phyloP scores from a whole-genome alignment of 2,329 filamentous ascomycete genomes.

The Ilyonectria mors-panacis region DNA sequence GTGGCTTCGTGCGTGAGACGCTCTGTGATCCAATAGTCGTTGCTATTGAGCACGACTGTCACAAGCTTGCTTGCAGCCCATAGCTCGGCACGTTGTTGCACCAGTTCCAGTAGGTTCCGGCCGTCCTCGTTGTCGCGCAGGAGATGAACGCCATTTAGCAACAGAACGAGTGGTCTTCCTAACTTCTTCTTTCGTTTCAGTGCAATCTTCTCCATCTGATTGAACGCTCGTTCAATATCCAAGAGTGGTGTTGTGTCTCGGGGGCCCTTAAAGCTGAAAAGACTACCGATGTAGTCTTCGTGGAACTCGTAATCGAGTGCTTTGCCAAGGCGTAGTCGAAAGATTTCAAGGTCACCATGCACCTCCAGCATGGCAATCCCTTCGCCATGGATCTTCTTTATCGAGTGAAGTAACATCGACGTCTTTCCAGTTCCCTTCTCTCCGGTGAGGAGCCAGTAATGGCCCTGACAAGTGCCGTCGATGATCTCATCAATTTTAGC shows the following conservation, averaged over 20 bases:
- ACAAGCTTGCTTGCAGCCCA: slow-evolving; percentile 81
- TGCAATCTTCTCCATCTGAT: slow-evolving; percentile 81
- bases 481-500: slow-evolving; percentile 74
- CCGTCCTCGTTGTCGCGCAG: slow-evolving; percentile 78
- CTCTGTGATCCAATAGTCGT: slow-evolving; percentile 73
- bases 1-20: slow-evolving; percentile 69
- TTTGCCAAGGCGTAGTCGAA: slow-evolving; percentile 79
- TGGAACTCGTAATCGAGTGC: slow-evolving; percentile 79
- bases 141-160: slow-evolving; percentile 78
- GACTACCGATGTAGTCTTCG: slow-evolving; percentile 77
- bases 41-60: slow-evolving; percentile 70
- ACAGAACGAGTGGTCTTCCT: slow-evolving; percentile 72
- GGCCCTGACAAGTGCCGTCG: slow-evolving; percentile 68
- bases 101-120: slow-evolving; percentile 76
- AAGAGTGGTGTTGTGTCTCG: slow-evolving; percentile 78
- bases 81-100: slow-evolving; percentile 80
- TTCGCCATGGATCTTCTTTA: slow-evolving; percentile 77
- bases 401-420: slow-evolving; percentile 79
- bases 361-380: slow-evolving; percentile 80
- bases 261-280: slow-evolving; percentile 80
- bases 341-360: slow-evolving; percentile 79
- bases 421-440: slow-evolving; percentile 82
- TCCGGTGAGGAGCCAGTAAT: slow-evolving; percentile 78
- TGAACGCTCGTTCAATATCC: slow-evolving; percentile 81
- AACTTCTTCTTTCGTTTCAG: slow-evolving; percentile 65